Percentiles rank a stretch among this genome's conserved stretches.
phyloP scores from a whole-genome alignment of 306 rosid species.

The Glycine soja region DNA sequence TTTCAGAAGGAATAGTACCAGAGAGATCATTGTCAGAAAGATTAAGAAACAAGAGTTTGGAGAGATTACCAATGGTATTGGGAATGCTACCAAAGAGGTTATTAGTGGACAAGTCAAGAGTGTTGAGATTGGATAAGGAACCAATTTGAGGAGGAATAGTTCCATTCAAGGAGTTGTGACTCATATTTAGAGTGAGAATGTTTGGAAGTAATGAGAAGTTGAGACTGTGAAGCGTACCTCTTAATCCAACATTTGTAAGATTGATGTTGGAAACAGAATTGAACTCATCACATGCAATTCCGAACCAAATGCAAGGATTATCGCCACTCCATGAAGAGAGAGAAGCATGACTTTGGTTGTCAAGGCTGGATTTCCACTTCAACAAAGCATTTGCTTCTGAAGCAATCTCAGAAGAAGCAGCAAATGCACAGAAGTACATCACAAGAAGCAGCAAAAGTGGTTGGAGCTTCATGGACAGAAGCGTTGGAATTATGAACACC shows the following conservation, averaged over 20 bases:
- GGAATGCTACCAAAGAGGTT: conserved; percentile 11
- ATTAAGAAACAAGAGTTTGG: background rate
- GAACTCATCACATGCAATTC: conserved; percentile 34
- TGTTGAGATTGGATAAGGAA: background rate
- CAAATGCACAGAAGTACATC: no score
- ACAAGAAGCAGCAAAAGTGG: no score
- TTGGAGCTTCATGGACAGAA: no score
- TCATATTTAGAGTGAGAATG: background rate
- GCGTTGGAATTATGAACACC: no score
- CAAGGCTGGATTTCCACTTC: conserved; percentile 40
- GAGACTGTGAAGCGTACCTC: conserved; percentile 42
- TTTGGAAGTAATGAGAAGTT: conserved; percentile 31
- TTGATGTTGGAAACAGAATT: background rate
- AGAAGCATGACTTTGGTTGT: conserved; percentile 13
- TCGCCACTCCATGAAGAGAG: conserved; percentile 36
- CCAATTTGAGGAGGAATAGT: conserved; percentile 34
- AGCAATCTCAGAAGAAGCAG: background rate
- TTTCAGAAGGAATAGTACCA: conserved; percentile 5
- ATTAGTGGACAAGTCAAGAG: background rate
- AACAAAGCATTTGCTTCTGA: conserved; percentile 37
- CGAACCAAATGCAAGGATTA: conserved; percentile 28
- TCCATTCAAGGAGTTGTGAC: background rate
- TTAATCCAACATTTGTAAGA: background rate
- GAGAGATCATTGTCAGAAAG: background rate
- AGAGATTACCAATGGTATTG: background rate